Conservation (phyloP, 176 grass and related monocot genomes). For the Musa schizocarpa region DNA sequence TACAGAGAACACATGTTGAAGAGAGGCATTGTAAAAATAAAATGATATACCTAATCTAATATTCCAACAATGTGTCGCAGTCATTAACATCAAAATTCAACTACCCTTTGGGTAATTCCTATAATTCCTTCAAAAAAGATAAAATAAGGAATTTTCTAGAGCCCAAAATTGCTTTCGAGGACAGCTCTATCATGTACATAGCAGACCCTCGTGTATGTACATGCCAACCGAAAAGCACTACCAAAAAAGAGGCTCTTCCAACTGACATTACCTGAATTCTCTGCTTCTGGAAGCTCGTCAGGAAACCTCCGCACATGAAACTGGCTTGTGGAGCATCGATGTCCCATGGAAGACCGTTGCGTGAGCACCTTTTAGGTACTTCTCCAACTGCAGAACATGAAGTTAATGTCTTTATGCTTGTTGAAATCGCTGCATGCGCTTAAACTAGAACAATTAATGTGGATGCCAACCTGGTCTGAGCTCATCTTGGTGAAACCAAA, state of each 20-base stretch:
- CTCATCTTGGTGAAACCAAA: constrained; percentile 75
- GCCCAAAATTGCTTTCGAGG: not conserved
- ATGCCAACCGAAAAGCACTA: constrained; percentile 1
- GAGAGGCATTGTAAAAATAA: too few species aligned
- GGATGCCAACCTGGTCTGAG: constrained; percentile 36
- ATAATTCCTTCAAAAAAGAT: too few species aligned
- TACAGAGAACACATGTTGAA: too few species aligned
- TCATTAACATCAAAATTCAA: too few species aligned
- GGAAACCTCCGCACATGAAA: constrained; percentile 17
- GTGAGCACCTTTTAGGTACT: constrained; percentile 58
- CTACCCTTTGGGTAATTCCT: too few species aligned
- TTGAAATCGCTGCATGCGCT: not conserved
- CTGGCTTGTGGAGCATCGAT: constrained; percentile 55
- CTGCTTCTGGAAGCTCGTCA: not conserved
- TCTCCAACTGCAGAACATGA: constrained; percentile 41
- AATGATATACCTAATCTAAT: too few species aligned
- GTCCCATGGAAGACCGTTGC: constrained; percentile 75
- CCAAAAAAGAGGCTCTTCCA: constrained; percentile 1
- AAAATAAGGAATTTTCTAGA: not conserved
- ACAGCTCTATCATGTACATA: not conserved
- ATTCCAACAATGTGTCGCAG: too few species aligned
- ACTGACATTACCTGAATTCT: not conserved
- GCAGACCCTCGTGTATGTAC: not conserved
- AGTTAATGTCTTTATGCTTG: not conserved
- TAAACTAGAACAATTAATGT: not conserved